Percentiles rank a stretch among this genome's conserved stretches.
Conservation (phyloP, 495 filamentous ascomycete genomes). For the Penicillium nucicola region DNA sequence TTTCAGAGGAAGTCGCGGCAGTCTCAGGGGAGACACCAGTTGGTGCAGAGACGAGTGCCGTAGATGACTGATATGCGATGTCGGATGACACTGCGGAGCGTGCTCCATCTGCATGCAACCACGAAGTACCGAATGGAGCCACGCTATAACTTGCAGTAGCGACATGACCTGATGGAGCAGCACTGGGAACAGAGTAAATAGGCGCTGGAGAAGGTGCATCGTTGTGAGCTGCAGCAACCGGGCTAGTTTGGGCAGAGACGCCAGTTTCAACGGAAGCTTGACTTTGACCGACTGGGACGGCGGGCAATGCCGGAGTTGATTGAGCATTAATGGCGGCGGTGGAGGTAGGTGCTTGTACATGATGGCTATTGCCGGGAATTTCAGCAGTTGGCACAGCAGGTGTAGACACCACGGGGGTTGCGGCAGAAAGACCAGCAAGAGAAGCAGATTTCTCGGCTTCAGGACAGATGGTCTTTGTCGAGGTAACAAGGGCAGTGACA, state of each 20-base stretch:
- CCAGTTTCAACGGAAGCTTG: neutral
- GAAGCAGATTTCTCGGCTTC: neutral
- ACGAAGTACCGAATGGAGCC: neutral
- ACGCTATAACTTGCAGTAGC: neutral
- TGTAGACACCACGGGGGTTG: neutral
- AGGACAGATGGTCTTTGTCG: neutral
- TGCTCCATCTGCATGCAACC: neutral
- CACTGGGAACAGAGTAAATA: neutral
- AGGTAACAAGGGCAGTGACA: neutral
- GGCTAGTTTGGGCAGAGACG: neutral
- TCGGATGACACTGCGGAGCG: neutral
- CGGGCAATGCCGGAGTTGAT: neutral
- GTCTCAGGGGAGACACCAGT: constrained; percentile 2
- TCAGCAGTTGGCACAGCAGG: neutral
- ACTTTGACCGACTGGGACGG: no score
- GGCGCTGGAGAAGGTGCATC: neutral
- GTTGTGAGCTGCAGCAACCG: neutral
- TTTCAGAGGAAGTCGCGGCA: neutral
- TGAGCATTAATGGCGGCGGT: neutral
- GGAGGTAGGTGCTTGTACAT: neutral
- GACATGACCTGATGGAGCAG: neutral
- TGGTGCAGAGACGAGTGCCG: constrained; percentile 10
- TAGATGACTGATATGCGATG: constrained; percentile 8
- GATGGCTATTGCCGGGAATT: neutral
- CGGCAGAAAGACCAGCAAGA: neutral